A percentile compares a stretch with the other conserved stretches of the same genome.
Conservation (phyloP, 768 basidiomycete genomes). For the Leccinum disarticulatum region DNA sequence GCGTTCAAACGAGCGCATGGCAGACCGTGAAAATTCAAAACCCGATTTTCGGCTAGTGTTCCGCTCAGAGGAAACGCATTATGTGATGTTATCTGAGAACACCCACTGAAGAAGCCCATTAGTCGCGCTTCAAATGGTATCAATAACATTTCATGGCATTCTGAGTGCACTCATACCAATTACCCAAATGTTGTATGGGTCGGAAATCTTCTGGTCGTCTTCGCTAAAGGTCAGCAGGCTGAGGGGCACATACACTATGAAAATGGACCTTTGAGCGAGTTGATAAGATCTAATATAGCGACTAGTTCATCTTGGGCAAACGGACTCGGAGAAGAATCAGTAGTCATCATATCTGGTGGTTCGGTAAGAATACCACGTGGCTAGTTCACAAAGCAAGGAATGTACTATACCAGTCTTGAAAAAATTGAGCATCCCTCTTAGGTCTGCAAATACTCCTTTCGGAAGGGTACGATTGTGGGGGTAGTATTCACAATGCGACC, state of each 20-base stretch:
- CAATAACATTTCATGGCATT: neutral
- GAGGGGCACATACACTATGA: neutral
- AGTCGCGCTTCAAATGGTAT: conserved; percentile 10
- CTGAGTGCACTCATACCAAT: neutral
- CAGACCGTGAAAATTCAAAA: conserved; percentile 14
- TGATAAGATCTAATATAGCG: conserved; percentile 13
- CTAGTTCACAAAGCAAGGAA: neutral
- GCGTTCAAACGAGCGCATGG: conserved; percentile 12
- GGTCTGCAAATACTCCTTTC: conserved; percentile 2
- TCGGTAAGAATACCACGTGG: neutral
- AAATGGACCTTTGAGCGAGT: conserved; percentile 12
- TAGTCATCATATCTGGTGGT: conserved; percentile 14
- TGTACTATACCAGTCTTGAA: conserved; percentile 10
- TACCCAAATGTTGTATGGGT: neutral
- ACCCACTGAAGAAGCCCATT: conserved; percentile 17
- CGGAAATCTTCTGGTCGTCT: conserved; percentile 3
- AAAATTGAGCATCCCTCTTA: conserved; percentile 18
- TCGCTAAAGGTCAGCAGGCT: neutral
- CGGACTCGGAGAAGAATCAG: conserved; percentile 18
- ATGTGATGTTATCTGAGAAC: neutral
- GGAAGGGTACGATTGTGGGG: conserved; percentile 6
- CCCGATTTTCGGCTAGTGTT: conserved; percentile 14
- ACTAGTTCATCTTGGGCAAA: conserved; percentile 15
- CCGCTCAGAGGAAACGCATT: neutral
- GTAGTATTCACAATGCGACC: conserved; percentile 21